phyloP scores from a whole-genome alignment of 1,284 basidiomycete species.

The Melampsora americana region DNA sequence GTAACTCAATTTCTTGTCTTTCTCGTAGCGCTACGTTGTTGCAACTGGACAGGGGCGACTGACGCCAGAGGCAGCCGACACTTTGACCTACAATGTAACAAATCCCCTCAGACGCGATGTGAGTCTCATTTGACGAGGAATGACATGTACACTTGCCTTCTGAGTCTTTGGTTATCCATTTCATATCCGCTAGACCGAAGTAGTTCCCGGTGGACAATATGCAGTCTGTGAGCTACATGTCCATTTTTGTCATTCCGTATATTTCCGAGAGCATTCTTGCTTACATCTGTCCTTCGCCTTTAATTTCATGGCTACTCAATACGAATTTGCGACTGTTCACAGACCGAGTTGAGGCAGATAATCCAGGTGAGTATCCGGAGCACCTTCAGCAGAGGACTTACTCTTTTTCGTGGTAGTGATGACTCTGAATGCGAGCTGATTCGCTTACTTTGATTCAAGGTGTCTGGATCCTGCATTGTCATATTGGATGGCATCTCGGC shows the following conservation, averaged over 20 bases:
- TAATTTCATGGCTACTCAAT: no score
- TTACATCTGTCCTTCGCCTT: no score
- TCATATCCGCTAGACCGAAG: slow-evolving; percentile 16
- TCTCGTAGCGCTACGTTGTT: no score
- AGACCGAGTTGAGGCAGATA: not conserved
- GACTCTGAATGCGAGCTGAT: no score
- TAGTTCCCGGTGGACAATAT: slow-evolving; percentile 25
- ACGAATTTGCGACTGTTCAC: no score
- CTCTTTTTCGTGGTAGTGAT: no score
- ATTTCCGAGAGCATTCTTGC: no score
- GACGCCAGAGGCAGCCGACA: slow-evolving; percentile 44
- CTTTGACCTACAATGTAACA: slow-evolving; percentile 47
- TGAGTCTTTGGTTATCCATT: not conserved
- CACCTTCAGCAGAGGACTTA: no score
- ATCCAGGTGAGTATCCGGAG: not conserved
- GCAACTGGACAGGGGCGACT: slow-evolving; percentile 52
- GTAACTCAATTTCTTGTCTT: no score
- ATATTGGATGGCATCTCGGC: slow-evolving; percentile 18
- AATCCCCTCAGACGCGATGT: slow-evolving; percentile 56
- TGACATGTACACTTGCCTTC: no score
- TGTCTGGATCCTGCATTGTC: slow-evolving; percentile 17
- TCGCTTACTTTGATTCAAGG: not conserved
- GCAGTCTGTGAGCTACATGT: slow-evolving; percentile 26
- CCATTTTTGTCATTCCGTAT: no score
- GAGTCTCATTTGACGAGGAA: not conserved